phyloP scores from a whole-genome alignment of 345 rosid species.

The Microcos paniculata region DNA sequence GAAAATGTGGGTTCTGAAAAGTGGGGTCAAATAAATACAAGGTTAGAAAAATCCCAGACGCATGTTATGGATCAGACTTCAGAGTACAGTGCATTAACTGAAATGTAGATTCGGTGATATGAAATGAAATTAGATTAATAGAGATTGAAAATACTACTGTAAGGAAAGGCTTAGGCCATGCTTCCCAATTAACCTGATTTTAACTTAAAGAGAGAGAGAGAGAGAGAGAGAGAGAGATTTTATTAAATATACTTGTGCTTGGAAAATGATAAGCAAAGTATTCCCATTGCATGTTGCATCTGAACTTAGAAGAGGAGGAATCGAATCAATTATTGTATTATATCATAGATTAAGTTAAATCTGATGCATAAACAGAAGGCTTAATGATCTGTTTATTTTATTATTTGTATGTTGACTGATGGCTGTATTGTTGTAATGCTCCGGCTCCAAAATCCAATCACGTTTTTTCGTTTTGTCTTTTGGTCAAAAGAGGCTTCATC shows the following conservation, averaged over 20 bases:
- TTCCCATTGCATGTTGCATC: neutral
- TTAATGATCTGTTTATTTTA: neutral
- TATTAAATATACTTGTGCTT: too few species aligned
- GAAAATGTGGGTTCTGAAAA: neutral
- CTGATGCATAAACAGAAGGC: neutral
- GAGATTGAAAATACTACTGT: neutral
- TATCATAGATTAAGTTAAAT: neutral
- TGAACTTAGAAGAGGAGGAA: too few species aligned
- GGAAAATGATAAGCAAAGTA: neutral
- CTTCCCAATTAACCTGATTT: too few species aligned
- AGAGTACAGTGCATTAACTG: neutral
- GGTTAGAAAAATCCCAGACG: neutral
- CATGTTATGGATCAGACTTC: neutral
- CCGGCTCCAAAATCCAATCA: neutral
- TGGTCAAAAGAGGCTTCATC: neutral
- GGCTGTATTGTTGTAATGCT: neutral
- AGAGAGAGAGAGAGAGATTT: too few species aligned
- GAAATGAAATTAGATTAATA: neutral
- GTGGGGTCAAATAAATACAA: conserved; percentile 14
- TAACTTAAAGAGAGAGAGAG: too few species aligned
- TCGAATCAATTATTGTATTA: neutral
- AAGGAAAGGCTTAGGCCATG: too few species aligned
- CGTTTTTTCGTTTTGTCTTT: neutral
- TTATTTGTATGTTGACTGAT: neutral
- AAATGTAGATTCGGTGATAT: neutral